Base-by-base conservation (phyloP, 2,329 filamentous ascomycete species). In the Ophiocordyceps sinensis region DNA sequence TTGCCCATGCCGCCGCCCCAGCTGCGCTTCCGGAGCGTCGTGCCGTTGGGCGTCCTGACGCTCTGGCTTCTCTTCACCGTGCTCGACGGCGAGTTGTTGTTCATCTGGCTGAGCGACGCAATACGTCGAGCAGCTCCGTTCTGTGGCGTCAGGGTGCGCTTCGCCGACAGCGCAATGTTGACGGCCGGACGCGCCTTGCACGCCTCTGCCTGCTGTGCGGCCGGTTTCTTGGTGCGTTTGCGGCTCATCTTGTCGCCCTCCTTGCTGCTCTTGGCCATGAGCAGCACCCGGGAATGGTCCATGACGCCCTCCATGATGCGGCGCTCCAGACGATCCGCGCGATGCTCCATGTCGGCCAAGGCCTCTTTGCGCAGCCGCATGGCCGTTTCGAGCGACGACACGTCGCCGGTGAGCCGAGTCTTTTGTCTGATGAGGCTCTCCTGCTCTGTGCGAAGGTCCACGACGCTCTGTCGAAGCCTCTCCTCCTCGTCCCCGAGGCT, bases 231-330 rank as follows among this genome's bases (percentile, higher is more conserved):
- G 44, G 68, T 60, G 8, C 74, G 66, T 60, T 77, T 77, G 39
- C 73, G 70, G 56, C 63, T 75, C 73, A 77, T 77, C 45, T 66
- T 62, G 41, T 77, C 73, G 11, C 67, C 62, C 11, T 62, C 62
- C 51, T 67, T 68, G 49, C 59, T 65, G 4, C 73, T 65, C 64
- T 85, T 81, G 49, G 77, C 69, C 67, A 91, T 83, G 43, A 96
- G 74, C n/a, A 95, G 71, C 23, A 89, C 79, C 7, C 89, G 82
- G 17, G 89, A 95, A 58, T 96, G 89, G 52, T 96, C 88, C 65
- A 98, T 93, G 47, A 96, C 85, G 23, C 89, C 88, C 49, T 96
- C 89, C 28, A 98, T 67, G 50, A 98, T 94, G 23, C 91, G 80
- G 40, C 88, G 83, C 64, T 98, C 91, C 21, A 98, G 70, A 4